Conservation (phyloP, 768 basidiomycete genomes). For the Phaffia tasmanica region DNA sequence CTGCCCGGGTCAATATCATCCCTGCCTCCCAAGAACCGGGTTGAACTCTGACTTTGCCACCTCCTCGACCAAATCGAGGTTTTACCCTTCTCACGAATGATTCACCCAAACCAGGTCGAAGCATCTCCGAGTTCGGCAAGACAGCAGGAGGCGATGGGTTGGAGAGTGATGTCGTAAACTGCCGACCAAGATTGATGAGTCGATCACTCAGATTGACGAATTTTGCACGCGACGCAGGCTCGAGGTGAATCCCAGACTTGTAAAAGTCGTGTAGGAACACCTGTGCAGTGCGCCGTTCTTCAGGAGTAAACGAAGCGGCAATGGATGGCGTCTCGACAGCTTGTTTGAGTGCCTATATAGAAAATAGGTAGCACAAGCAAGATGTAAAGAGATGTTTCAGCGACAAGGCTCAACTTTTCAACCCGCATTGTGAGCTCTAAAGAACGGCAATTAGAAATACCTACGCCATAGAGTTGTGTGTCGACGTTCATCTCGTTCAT, state of each 20-base stretch:
- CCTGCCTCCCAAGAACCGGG: constrained; percentile 82
- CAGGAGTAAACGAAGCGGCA: constrained; percentile 31
- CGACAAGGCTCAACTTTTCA: background rate
- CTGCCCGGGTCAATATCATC: constrained; percentile 83
- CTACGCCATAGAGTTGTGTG: constrained; percentile 74
- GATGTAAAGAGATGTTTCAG: background rate
- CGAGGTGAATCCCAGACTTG: constrained; percentile 86
- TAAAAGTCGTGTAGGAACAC: constrained; percentile 97
- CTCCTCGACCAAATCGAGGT: constrained; percentile 18
- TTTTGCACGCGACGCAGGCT: constrained; percentile 56
- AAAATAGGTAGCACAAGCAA: constrained; percentile 9
- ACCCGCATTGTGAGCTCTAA: constrained; percentile 54
- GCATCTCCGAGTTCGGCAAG: constrained; percentile 33
- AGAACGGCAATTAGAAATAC: constrained; percentile 51
- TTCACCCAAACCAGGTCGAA: constrained; percentile 34
- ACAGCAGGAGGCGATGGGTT: constrained; percentile 10
- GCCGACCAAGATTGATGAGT: constrained; percentile 72
- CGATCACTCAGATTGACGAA: constrained; percentile 86
- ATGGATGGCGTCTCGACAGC: constrained; percentile 29
- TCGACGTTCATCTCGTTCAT: constrained; percentile 97
- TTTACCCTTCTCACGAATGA: constrained; percentile 31
- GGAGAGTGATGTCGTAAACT: constrained; percentile 48
- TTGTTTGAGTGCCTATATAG: constrained; percentile 33
- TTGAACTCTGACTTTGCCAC: constrained; percentile 39
- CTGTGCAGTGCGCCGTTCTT: constrained; percentile 50